Percentiles rank a stretch among this genome's conserved stretches.
Conservation (phyloP, 2,329 filamentous ascomycete genomes). For the Aureobasidium sp. region DNA sequence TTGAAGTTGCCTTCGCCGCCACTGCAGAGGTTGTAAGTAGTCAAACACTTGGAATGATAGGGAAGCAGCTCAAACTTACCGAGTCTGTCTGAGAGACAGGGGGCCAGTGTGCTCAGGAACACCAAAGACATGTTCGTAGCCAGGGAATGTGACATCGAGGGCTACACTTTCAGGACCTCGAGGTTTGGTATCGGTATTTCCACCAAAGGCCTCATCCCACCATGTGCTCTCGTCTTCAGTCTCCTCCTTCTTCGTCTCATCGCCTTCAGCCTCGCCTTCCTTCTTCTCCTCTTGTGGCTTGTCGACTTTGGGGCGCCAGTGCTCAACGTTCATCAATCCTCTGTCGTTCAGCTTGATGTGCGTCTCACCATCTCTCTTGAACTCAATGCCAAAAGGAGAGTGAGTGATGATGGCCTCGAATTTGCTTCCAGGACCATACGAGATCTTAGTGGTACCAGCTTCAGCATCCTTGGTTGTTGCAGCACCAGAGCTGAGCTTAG, state of each 20-base stretch:
- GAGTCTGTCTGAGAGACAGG: constrained; percentile 81
- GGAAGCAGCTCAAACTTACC: constrained; percentile 36
- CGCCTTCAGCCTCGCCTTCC: constrained; percentile 37
- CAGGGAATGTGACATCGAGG: constrained; percentile 84
- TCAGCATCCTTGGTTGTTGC: constrained; percentile 60
- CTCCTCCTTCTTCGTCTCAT: constrained; percentile 33
- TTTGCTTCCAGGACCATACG: constrained; percentile 67
- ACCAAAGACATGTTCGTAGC: constrained; percentile 87
- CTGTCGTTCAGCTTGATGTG: constrained; percentile 85
- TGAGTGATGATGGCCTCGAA: constrained; percentile 81
- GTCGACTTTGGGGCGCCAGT: constrained; percentile 87
- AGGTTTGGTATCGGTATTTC: constrained; percentile 93
- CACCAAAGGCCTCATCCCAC: constrained; percentile 97
- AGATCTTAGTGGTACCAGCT: constrained; percentile 60
- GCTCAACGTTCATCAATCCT: constrained; percentile 88
- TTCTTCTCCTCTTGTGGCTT: constrained; percentile 52
- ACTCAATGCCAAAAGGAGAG: constrained; percentile 76
- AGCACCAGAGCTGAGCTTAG: constrained; percentile 64
- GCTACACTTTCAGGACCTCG: constrained; percentile 86
- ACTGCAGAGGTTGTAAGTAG: constrained; percentile 29
- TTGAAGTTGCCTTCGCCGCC: constrained; percentile 78
- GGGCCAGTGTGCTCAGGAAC: constrained; percentile 90
- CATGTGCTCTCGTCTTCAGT: constrained; percentile 74
- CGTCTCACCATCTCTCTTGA: constrained; percentile 71
- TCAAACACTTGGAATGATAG: not conserved